These are phyloP conservation scores for Rhynchospora tenuis DNA, from an alignment of 176 grass and related monocot species.

Conservation along the genomic window DNA sequence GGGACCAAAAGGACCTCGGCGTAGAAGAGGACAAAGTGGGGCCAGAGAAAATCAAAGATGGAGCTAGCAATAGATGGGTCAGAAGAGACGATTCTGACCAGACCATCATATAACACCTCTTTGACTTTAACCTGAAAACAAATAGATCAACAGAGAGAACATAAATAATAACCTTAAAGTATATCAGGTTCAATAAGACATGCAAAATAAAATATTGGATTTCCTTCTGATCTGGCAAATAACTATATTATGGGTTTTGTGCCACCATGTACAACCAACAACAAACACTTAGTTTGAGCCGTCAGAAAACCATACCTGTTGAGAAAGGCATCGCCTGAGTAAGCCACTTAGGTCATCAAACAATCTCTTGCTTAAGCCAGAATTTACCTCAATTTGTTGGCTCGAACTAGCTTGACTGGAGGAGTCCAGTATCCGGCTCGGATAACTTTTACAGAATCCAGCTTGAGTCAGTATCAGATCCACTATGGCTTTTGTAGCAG, in stretches of 20 bases:
- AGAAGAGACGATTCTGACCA: slow-evolving; percentile 49
- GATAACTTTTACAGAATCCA: slow-evolving; percentile 39
- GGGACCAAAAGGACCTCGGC: slow-evolving; percentile 40
- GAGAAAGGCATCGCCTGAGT: slow-evolving; percentile 69
- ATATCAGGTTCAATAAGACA: neutral
- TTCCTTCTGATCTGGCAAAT: neutral
- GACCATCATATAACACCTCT: slow-evolving; percentile 62
- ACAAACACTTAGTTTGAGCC: neutral
- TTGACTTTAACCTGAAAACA: slow-evolving; percentile 65
- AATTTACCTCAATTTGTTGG: slow-evolving; percentile 55
- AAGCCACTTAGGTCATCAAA: slow-evolving; percentile 83
- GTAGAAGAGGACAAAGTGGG: slow-evolving; percentile 75
- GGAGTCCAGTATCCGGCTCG: slow-evolving; percentile 50
- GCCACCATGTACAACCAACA: neutral
- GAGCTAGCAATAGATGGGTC: slow-evolving; percentile 43
- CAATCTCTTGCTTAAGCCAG: slow-evolving; percentile 37
- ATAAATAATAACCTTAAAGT: neutral
- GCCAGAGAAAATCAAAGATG: slow-evolving; percentile 74
- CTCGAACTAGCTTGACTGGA: slow-evolving; percentile 85
- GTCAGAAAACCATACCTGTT: slow-evolving; percentile 46
- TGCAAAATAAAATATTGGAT: slow-evolving; percentile 1
- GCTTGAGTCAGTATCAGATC: slow-evolving; percentile 60
- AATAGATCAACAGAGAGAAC: slow-evolving; percentile 4
- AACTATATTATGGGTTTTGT: neutral
- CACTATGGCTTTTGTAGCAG: slow-evolving; percentile 65